These are phyloP conservation scores for Dryas integrifolia DNA, from an alignment of 331 rosid species.

Conservation along the genomic window DNA sequence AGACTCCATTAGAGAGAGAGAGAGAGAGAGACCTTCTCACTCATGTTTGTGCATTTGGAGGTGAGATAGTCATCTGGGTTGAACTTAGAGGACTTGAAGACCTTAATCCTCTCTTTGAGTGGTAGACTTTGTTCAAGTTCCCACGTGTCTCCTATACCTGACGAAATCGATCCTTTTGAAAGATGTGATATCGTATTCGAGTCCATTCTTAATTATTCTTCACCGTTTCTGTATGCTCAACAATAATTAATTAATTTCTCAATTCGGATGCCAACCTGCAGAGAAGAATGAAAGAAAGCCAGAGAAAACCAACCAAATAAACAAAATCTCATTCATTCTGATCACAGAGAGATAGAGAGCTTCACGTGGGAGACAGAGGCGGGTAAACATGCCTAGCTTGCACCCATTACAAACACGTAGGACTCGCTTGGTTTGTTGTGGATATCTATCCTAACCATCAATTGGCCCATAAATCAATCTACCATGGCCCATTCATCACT, in stretches of 20 bases:
- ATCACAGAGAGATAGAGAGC: constrained; percentile 9
- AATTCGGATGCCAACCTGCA: too few relatives aligned
- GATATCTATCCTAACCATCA: not conserved
- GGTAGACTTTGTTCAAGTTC: constrained; percentile 59
- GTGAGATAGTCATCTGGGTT: constrained; percentile 61
- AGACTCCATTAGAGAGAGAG: not conserved
- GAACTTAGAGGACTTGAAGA: constrained; percentile 61
- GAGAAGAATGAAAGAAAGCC: too few relatives aligned
- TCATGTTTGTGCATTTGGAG: constrained; percentile 72
- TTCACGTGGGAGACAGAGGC: not conserved
- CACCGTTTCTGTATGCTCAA: too few relatives aligned
- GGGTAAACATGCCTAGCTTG: not conserved
- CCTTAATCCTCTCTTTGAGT: constrained; percentile 66
- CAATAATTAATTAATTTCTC: not conserved
- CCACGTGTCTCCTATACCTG: constrained; percentile 42
- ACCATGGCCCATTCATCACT: not conserved
- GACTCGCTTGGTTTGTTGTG: constrained; percentile 29
- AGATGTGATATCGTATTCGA: constrained; percentile 32
- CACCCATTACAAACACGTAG: constrained; percentile 12
- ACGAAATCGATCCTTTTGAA: constrained; percentile 55
- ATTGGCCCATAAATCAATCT: not conserved
- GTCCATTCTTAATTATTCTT: constrained; percentile 33
- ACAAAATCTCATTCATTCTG: not conserved
- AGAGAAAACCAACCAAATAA: too few relatives aligned
- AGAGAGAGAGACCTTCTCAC: constrained; percentile 52